phyloP scores from a whole-genome alignment of 2,329 filamentous ascomycete species.

The Aspergillus sp. region DNA sequence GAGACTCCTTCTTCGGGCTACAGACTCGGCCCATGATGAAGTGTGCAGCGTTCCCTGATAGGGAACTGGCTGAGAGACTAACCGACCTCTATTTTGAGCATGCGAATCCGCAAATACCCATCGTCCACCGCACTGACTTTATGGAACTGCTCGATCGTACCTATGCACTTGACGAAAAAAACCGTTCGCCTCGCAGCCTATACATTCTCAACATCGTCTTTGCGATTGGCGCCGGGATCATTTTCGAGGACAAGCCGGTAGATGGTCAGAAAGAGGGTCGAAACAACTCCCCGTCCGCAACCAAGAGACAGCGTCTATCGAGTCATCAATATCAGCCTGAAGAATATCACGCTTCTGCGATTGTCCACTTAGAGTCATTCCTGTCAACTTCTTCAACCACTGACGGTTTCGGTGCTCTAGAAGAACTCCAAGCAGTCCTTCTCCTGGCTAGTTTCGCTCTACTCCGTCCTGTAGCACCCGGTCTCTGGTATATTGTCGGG shows the following conservation, averaged over 20 bases:
- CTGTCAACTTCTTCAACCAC: constrained; percentile 63
- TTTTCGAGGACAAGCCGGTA: constrained; percentile 59
- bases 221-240: constrained; percentile 91
- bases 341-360: constrained; percentile 93
- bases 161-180: constrained; percentile 67
- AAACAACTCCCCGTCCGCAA: constrained; percentile 27
- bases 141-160: constrained; percentile 83
- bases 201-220: constrained; percentile 97
- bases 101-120: constrained; percentile 92
- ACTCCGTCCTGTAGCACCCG: constrained; percentile 84
- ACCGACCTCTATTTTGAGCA: constrained; percentile 90
- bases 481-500: constrained; percentile 95
- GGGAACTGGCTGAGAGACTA: constrained; percentile 69
- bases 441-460: constrained; percentile 89
- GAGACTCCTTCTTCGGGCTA: constrained; percentile 95
- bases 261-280: constrained; percentile 24
- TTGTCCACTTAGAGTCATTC: constrained; percentile 86
- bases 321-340: constrained; percentile 75
- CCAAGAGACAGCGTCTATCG: constrained; percentile 54
- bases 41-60: constrained; percentile 79
- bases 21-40: constrained; percentile 87
- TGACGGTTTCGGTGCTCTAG: constrained; percentile 76
- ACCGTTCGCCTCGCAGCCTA: constrained; percentile 74
- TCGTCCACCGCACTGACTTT: constrained; percentile 85
- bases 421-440: constrained; percentile 91